A percentile compares a stretch with the other conserved stretches of the same genome.
phyloP scores from a whole-genome alignment of 352 stramenopile species.

The Plasmopara halstedii region DNA sequence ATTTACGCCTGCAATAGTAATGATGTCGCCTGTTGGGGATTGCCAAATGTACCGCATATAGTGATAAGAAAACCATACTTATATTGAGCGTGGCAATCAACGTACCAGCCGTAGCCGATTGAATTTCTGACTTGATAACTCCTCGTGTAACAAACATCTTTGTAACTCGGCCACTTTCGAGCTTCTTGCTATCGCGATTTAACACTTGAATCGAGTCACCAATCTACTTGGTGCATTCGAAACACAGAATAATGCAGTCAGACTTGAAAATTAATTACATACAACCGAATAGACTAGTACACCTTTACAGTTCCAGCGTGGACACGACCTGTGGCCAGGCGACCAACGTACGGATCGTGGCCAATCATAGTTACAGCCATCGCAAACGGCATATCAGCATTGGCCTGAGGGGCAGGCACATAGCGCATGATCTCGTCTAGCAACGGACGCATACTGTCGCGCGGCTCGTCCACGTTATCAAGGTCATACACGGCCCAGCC shows the following conservation, averaged over 20 bases:
- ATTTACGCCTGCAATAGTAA: slow-evolving; percentile 95
- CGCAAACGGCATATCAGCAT: slow-evolving; percentile 84
- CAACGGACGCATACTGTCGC: slow-evolving; percentile 90
- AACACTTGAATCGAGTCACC: slow-evolving; percentile 89
- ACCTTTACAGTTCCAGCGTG: slow-evolving; percentile 87
- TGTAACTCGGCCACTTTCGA: slow-evolving; percentile 72
- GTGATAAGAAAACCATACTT: too few relatives aligned
- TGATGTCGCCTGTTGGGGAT: slow-evolving; percentile 96
- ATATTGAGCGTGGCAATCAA: too few relatives aligned
- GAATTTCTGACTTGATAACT: slow-evolving; percentile 78
- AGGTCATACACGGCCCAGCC: slow-evolving; percentile 93
- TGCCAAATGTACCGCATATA: too few relatives aligned
- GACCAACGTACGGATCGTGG: slow-evolving; percentile 97
- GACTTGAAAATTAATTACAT: neutral
- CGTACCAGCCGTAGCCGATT: slow-evolving; percentile 73
- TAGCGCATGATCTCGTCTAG: slow-evolving; percentile 95
- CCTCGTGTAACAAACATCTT: slow-evolving; percentile 86
- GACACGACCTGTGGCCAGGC: slow-evolving; percentile 94
- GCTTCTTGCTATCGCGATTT: slow-evolving; percentile 74
- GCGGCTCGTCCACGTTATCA: slow-evolving; percentile 49
- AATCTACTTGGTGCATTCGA: slow-evolving; percentile 24
- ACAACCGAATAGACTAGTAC: neutral
- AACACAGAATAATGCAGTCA: slow-evolving; percentile 3
- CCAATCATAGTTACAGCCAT: slow-evolving; percentile 95
- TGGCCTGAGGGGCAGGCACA: slow-evolving; percentile 84